phyloP scores from a whole-genome alignment of 2,329 filamentous ascomycete species.

The Phialophora verrucosa region DNA sequence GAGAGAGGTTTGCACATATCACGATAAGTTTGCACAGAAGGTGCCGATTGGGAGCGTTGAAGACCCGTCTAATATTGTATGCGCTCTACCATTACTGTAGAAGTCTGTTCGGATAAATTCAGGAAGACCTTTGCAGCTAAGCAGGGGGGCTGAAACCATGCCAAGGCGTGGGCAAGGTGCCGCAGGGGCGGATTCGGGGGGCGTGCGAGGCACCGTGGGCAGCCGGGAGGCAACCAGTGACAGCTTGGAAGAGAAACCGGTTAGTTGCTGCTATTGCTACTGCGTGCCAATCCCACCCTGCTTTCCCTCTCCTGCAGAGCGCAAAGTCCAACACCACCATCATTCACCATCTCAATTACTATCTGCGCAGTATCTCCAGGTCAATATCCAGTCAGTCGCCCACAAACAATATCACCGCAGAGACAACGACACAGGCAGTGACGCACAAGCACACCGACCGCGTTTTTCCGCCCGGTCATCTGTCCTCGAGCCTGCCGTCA shows the following conservation, averaged over 20 bases:
- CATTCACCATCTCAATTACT: slow-evolving; percentile 34
- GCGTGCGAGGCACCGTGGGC: neutral
- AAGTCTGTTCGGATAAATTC: neutral
- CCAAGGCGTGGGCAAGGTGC: slow-evolving; percentile 1
- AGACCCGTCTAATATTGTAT: neutral
- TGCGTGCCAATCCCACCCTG: slow-evolving; percentile 19
- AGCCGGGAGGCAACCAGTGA: neutral
- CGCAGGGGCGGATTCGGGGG: neutral
- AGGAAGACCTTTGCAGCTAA: neutral
- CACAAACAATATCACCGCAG: slow-evolving; percentile 14
- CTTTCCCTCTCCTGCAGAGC: slow-evolving; percentile 19
- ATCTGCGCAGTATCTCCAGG: slow-evolving; percentile 34
- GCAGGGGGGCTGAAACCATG: slow-evolving; percentile 5
- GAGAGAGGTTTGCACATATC: neutral
- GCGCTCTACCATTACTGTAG: neutral
- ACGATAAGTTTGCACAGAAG: neutral
- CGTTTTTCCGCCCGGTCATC: neutral
- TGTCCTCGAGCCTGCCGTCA: slow-evolving; percentile 16
- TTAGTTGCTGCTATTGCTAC: neutral
- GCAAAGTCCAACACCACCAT: slow-evolving; percentile 30
- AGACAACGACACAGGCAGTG: slow-evolving; percentile 6
- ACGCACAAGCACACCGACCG: slow-evolving; percentile 3
- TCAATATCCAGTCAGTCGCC: slow-evolving; percentile 28
- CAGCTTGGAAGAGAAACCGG: neutral
- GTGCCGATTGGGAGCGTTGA: neutral